Conservation (phyloP, 257 asterid genomes). For the Cinchona pubescens region DNA sequence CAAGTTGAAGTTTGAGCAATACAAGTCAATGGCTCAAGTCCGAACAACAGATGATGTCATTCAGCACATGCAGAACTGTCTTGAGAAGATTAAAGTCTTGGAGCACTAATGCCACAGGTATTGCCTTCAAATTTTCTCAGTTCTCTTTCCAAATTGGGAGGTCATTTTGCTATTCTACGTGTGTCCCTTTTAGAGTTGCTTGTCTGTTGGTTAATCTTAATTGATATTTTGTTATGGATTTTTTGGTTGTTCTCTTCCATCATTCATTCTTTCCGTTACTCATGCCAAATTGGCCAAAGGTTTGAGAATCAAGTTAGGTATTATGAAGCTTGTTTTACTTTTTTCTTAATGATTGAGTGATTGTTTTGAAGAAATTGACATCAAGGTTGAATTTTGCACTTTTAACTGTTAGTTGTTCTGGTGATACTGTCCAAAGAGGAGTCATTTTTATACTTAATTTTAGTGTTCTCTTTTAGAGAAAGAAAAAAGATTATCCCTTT, state of each 20-base stretch:
- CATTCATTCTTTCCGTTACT: neutral
- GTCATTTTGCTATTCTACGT: neutral
- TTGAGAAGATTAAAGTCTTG: conserved; percentile 69
- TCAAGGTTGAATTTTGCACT: neutral
- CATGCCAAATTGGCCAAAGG: neutral
- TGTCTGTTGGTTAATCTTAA: neutral
- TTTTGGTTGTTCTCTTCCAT: neutral
- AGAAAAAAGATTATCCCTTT: no score
- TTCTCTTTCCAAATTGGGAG: neutral
- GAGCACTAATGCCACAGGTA: conserved; percentile 45
- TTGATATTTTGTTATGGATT: neutral
- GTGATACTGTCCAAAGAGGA: neutral
- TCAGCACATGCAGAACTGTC: conserved; percentile 64
- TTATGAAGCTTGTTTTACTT: neutral
- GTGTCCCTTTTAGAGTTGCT: neutral
- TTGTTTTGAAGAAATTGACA: neutral
- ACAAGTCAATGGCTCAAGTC: conserved; percentile 53
- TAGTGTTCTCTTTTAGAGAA: neutral
- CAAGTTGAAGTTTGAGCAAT: conserved; percentile 68
- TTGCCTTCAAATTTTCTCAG: neutral
- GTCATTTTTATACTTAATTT: neutral
- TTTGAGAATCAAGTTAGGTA: neutral
- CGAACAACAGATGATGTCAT: conserved; percentile 38
- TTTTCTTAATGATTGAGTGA: neutral
- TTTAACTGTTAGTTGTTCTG: neutral